Base-by-base conservation (phyloP, 2,329 filamentous ascomycete genomes). In the Ophiostoma triangulosporum region DNA sequence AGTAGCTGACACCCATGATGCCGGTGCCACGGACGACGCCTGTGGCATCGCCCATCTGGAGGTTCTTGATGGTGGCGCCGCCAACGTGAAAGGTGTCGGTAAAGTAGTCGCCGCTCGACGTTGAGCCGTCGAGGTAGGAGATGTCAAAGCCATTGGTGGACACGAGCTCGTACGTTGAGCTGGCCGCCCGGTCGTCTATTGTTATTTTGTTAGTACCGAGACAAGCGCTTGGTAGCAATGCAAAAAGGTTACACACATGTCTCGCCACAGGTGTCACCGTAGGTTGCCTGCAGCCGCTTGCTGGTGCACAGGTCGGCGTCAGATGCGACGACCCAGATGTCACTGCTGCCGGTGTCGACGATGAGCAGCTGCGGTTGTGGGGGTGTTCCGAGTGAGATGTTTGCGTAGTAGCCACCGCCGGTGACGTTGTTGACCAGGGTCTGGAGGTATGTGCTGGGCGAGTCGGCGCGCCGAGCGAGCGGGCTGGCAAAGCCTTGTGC, bases 291-390 rank as follows among this genome's bases (percentile, higher is more conserved):
- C 46, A 70, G 55, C 3, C 31, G 20, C 1, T 11, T 15, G 46
- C 66, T 70, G 14, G 60, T 64, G 61, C 72, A 75, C 27, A 73
- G 66, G 59, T 68, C 62, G 15, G 68, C 67, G 26, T 61, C 48
- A 57, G 60, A 52, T 54, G 64, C 59, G 57, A 76, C 66, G 40
- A 82, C 68, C 78, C 80, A 83, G 4, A 78, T 73, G 62, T 83
- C 80, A 58, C 75, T 80, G 63, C 76, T 81, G 27, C 80, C 80
- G 2, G 80, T 83, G 64, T 83, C 80, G 57, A 83, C 70, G 52
- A 77, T 69, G 60, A 83, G 69, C 52, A 65, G 69, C 50, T 81
- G 64, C 3, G 65, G 63, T 64, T 83, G 80, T 0, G 69, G 67
- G 0, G 80, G 80, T 0, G 78, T 80, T 50, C 80, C 80, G 40